A percentile compares a stretch with the other conserved stretches of the same genome.
These are phyloP conservation scores for Trichoderma sp. DNA, from an alignment of 2,329 filamentous ascomycete species.

Conservation along the genomic window DNA sequence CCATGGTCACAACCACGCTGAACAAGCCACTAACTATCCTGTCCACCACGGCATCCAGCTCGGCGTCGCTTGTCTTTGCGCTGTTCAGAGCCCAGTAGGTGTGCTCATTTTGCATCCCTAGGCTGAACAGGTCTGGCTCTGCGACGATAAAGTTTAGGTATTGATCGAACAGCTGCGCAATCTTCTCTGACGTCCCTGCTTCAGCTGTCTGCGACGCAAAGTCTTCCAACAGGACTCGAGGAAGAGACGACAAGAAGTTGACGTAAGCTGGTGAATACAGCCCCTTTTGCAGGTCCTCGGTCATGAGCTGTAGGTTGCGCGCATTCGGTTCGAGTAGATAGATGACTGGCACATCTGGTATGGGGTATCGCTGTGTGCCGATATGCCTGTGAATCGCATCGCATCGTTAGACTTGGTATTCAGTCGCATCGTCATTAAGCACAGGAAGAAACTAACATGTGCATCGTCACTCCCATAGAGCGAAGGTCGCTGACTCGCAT, in stretches of 20 bases:
- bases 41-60: constrained; percentile 85
- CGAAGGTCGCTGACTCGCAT: constrained; percentile 91
- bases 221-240: constrained; percentile 87
- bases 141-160: constrained; percentile 97
- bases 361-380: constrained; percentile 78
- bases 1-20: constrained; percentile 98
- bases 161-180: constrained; percentile 92
- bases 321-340: constrained; percentile 92
- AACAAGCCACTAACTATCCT: constrained; percentile 95
- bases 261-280: constrained; percentile 94
- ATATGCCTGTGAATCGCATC: constrained; percentile 66
- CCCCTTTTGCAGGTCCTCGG: constrained; percentile 80
- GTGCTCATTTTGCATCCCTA: constrained; percentile 87
- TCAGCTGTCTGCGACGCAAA: constrained; percentile 87
- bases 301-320: constrained; percentile 80
- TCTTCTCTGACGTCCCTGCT: constrained; percentile 82
- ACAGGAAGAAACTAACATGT: constrained; percentile 64
- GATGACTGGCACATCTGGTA: constrained; percentile 93
- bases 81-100: constrained; percentile 98
- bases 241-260: constrained; percentile 95
- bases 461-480: constrained; percentile 93
- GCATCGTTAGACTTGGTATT: constrained; percentile 2
- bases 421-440: no score
- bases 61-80: constrained; percentile 84
- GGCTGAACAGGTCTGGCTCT: constrained; percentile 91